Percentiles rank a stretch among this genome's conserved stretches.
These are phyloP conservation scores for Pyrenula aspistea DNA, from an alignment of 495 filamentous ascomycete genomes.

Conservation along the genomic window DNA sequence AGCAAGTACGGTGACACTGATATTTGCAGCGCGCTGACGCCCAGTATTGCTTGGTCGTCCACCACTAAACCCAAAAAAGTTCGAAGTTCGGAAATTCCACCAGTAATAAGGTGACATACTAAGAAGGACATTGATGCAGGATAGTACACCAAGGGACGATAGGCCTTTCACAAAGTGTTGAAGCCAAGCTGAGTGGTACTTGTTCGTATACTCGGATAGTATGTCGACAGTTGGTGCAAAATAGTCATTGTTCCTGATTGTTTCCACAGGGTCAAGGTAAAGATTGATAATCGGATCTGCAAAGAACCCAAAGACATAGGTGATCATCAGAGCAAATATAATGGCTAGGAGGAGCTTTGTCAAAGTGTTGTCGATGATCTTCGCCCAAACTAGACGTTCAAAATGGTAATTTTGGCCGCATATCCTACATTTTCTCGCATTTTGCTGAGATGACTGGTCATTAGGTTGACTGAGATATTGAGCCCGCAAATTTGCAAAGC, in stretches of 20 bases:
- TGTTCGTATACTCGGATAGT: conserved; percentile 8
- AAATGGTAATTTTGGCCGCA: conserved; percentile 79
- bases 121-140: conserved; percentile 71
- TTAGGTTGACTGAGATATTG: conserved; percentile 53
- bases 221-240: conserved; percentile 6
- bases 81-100: conserved; percentile 51
- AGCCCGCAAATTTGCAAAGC: conserved; percentile 75
- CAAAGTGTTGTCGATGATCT: conserved; percentile 56
- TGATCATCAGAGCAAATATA: conserved; percentile 49
- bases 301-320: conserved; percentile 78
- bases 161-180: conserved; percentile 84
- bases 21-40: conserved; percentile 56
- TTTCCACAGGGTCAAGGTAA: conserved; percentile 62
- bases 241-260: conserved; percentile 25
- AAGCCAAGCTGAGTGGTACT: conserved; percentile 38
- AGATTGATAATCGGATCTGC: conserved; percentile 87
- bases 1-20: conserved; percentile 67
- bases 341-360: conserved; percentile 56
- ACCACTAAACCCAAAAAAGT: conserved; percentile 23
- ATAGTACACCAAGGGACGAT: conserved; percentile 70
- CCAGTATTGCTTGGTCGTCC: conserved; percentile 48
- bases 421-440: conserved; percentile 82
- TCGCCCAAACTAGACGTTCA: conserved; percentile 62
- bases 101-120: conserved; percentile 63
- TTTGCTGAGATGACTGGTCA: no score